These are phyloP conservation scores for Ensete ventricosum DNA, from an alignment of 176 grass and related monocot species.

Conservation along the genomic window DNA sequence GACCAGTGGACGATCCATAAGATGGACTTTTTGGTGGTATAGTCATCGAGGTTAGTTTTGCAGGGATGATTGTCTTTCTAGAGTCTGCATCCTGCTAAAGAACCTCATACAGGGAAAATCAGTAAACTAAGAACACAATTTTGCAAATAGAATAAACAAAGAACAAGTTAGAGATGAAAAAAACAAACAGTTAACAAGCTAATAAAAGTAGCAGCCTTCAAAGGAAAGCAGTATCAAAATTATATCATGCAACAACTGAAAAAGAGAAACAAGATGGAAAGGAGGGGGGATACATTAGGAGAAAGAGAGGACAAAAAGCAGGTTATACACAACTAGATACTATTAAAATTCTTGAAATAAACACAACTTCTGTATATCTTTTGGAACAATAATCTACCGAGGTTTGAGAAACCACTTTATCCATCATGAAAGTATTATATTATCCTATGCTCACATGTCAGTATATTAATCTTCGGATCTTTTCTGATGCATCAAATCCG, in stretches of 20 bases:
- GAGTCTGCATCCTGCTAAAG: conserved; percentile 50
- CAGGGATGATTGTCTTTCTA: conserved; percentile 50
- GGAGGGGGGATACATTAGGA: no score
- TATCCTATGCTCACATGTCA: no score
- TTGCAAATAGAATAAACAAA: not conserved
- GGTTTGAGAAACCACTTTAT: no score
- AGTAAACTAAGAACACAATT: not conserved
- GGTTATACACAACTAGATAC: no score
- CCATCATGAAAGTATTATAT: no score
- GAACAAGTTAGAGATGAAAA: not conserved
- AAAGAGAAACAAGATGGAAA: not conserved
- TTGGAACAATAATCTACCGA: no score
- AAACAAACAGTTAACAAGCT: not conserved
- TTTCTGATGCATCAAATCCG: no score
- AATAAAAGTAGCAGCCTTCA: not conserved
- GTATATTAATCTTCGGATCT: no score
- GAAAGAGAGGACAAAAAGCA: no score
- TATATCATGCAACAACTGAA: not conserved
- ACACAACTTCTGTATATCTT: no score
- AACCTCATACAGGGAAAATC: not conserved
- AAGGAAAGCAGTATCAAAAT: not conserved
- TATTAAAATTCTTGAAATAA: no score
- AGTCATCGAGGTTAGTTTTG: conserved; percentile 58
- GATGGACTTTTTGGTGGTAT: conserved; percentile 32
- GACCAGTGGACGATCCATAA: conserved; percentile 5